These are phyloP conservation scores for Letharia columbiana DNA, from an alignment of 495 filamentous ascomycete genomes.

Conservation along the genomic window DNA sequence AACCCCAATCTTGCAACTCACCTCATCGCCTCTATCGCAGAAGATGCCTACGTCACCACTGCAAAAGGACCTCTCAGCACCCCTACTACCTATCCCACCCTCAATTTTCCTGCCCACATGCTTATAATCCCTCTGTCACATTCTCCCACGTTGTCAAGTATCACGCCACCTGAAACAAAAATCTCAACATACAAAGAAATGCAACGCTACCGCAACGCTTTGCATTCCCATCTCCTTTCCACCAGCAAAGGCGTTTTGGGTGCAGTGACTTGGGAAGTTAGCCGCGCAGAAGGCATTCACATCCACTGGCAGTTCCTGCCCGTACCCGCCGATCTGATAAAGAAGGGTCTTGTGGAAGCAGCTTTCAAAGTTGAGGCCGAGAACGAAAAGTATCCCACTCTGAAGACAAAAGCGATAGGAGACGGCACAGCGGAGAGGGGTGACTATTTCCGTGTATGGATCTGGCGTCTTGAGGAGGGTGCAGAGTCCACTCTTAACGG, in stretches of 20 bases:
- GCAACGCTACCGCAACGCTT: slow-evolving; percentile 59
- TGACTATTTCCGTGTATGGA: slow-evolving; percentile 81
- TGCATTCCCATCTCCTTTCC: slow-evolving; percentile 60
- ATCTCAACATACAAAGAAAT: slow-evolving; percentile 63
- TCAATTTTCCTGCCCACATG: slow-evolving; percentile 76
- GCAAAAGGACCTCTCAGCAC: slow-evolving; percentile 84
- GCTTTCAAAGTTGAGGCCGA: slow-evolving; percentile 79
- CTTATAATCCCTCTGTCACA: slow-evolving; percentile 86
- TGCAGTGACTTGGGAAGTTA: slow-evolving; percentile 86
- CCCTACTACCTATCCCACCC: slow-evolving; percentile 51
- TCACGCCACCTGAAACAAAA: slow-evolving; percentile 46
- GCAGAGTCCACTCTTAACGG: slow-evolving; percentile 24
- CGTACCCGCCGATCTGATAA: slow-evolving; percentile 53
- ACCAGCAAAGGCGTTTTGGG: slow-evolving; percentile 51
- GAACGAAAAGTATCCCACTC: slow-evolving; percentile 59
- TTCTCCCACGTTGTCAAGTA: slow-evolving; percentile 53
- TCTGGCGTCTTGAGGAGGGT: slow-evolving; percentile 47
- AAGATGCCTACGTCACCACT: slow-evolving; percentile 77
- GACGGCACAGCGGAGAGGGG: slow-evolving; percentile 44
- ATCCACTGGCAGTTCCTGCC: slow-evolving; percentile 93
- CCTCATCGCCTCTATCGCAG: slow-evolving; percentile 78
- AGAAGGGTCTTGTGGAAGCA: slow-evolving; percentile 63
- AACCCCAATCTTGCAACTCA: slow-evolving; percentile 76
- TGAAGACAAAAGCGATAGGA: slow-evolving; percentile 30
- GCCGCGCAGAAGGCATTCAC: slow-evolving; percentile 67